These are phyloP conservation scores for Cercospora sojina DNA, from an alignment of 2,329 filamentous ascomycete genomes.

Conservation along the genomic window DNA sequence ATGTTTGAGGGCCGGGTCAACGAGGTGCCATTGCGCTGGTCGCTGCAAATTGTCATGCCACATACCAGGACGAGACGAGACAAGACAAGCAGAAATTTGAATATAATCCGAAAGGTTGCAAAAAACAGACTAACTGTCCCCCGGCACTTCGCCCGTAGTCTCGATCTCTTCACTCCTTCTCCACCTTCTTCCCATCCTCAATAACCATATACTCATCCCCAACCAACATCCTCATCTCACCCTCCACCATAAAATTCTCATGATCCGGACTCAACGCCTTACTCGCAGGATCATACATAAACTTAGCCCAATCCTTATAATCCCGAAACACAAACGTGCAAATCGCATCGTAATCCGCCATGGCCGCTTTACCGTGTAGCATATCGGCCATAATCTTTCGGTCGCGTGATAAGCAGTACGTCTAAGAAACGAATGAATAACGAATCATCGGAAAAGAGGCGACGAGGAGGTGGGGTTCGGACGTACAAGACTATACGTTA, in stretches of 20 bases:
- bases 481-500: slow-evolving; percentile 48
- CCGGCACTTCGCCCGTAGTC: neutral
- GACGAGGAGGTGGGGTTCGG: neutral
- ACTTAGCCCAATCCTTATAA: slow-evolving; percentile 47
- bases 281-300: slow-evolving; percentile 48
- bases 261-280: slow-evolving; percentile 42
- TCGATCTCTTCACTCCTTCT: neutral
- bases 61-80: slow-evolving; percentile 3
- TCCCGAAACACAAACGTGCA: slow-evolving; percentile 51
- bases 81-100: neutral
- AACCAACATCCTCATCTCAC: slow-evolving; percentile 47
- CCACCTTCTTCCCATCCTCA: slow-evolving; percentile 12
- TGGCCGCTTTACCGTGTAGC: slow-evolving; percentile 43
- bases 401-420: slow-evolving; percentile 48
- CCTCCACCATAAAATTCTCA: slow-evolving; percentile 40
- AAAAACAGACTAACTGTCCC: neutral
- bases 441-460: neutral
- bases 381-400: slow-evolving; percentile 48
- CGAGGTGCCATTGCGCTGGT: slow-evolving; percentile 4
- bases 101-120: neutral
- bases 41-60: slow-evolving; percentile 12
- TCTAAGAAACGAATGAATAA: slow-evolving; percentile 33
- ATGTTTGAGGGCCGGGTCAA: slow-evolving; percentile 3
- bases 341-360: slow-evolving; percentile 49
- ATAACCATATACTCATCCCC: slow-evolving; percentile 44